Evolutionary conservation across 352 stramenopile genomes (phyloP).

Genomic region (Phytophthora fragariaefolia): DNA sequence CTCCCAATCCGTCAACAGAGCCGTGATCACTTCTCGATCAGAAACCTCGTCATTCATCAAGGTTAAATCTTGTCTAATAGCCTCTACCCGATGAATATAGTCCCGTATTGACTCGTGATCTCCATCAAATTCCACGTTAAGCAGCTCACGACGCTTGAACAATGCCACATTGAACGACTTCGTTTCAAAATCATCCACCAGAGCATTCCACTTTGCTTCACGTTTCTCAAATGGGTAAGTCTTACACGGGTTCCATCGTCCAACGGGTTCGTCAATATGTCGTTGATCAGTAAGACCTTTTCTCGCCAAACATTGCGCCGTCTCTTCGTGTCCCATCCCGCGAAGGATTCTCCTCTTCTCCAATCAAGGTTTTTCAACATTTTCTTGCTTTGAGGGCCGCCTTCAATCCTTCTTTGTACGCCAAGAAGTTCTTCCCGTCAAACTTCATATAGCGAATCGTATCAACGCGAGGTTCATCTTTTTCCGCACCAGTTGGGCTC

Average conservation of each 20-base stretch:
- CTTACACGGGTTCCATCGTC: constrained; percentile 15
- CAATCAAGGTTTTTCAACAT: constrained; percentile 21
- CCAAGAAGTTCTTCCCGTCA: constrained; percentile 23
- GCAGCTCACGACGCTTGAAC: constrained; percentile 13
- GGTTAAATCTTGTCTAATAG: constrained; percentile 17
- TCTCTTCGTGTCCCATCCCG: constrained; percentile 4
- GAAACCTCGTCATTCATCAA: constrained; percentile 18
- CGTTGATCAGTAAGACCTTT: constrained; percentile 20
- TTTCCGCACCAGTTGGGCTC: constrained; percentile 8
- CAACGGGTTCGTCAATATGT: constrained; percentile 21
- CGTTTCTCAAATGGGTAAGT: constrained; percentile 10
- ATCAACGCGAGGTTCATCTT: constrained; percentile 6
- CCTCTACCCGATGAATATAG: constrained; percentile 20
- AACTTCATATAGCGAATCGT: constrained; percentile 21
- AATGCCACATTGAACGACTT: constrained; percentile 17
- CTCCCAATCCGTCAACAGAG: constrained; percentile 15
- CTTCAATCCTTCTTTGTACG: constrained; percentile 23
- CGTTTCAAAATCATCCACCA: constrained; percentile 23
- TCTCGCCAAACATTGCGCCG: constrained; percentile 4
- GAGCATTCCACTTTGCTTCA: constrained; percentile 19
- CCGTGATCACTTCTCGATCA: constrained; percentile 9
- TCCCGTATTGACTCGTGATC: constrained; percentile 15
- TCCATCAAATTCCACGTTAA: constrained; percentile 20
- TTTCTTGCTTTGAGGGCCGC: constrained; percentile 11
- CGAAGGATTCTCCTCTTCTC: constrained; percentile 2